These are phyloP conservation scores for Microbotryomycetes sp. DNA, from an alignment of 1,284 basidiomycete genomes.

Conservation along the genomic window DNA sequence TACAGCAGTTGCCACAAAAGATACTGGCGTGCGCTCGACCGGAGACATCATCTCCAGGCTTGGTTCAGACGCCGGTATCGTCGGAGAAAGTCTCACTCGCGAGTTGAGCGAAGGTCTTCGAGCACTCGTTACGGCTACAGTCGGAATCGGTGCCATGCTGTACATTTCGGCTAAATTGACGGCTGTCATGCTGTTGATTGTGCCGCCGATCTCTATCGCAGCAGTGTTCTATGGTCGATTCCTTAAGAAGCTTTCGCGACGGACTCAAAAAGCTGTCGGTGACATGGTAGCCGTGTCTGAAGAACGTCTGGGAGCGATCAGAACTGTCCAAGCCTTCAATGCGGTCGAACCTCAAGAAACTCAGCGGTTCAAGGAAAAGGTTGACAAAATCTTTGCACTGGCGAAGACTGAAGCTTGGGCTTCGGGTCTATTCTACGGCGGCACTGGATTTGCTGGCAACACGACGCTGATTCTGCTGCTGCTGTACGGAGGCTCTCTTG, in stretches of 20 bases:
- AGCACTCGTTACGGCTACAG: conserved; percentile 77
- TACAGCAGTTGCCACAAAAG: conserved; percentile 37
- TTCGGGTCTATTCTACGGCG: conserved; percentile 53
- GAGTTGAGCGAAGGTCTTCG: conserved; percentile 82
- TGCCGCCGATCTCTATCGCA: conserved; percentile 90
- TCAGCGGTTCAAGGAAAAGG: conserved; percentile 48
- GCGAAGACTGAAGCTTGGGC: conserved; percentile 84
- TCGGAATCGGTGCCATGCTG: conserved; percentile 93
- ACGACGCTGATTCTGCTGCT: conserved; percentile 80
- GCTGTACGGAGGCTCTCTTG: conserved; percentile 88
- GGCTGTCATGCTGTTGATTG: conserved; percentile 74
- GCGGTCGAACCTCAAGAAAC: conserved; percentile 62
- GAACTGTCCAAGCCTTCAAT: conserved; percentile 90
- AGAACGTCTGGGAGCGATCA: conserved; percentile 84
- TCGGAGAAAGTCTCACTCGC: conserved; percentile 87
- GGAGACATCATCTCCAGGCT: conserved; percentile 90
- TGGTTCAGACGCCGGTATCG: conserved; percentile 85
- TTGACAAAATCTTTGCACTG: conserved; percentile 63
- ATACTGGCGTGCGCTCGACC: conserved; percentile 84
- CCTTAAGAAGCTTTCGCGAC: conserved; percentile 79
- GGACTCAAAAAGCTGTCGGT: conserved; percentile 63
- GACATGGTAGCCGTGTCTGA: conserved; percentile 53
- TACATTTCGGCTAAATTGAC: conserved; percentile 87
- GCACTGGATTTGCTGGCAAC: conserved; percentile 91
- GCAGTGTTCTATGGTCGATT: conserved; percentile 96